These are phyloP conservation scores for Phellinidium pouzarii DNA, from an alignment of 1,284 basidiomycete genomes.

Conservation along the genomic window DNA sequence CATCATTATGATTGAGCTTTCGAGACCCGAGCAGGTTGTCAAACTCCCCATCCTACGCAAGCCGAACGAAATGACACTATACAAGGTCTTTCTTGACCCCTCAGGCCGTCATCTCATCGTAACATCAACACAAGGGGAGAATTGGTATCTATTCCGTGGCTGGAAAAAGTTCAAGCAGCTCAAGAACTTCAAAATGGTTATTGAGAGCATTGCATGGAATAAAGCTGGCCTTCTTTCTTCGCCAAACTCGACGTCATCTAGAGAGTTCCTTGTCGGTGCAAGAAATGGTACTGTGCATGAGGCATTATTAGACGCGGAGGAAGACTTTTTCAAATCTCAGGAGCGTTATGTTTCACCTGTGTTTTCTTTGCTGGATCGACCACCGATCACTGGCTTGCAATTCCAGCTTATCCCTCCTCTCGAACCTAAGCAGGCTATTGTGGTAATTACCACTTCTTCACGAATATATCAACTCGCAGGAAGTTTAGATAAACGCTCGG, in stretches of 20 bases:
- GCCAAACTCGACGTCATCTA: conserved; percentile 63
- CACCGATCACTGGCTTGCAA: conserved; percentile 75
- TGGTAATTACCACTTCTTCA: conserved; percentile 83
- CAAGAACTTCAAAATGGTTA: conserved; percentile 79
- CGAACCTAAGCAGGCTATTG: conserved; percentile 54
- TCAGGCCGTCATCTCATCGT: conserved; percentile 86
- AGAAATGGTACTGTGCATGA: conserved; percentile 82
- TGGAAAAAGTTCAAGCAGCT: conserved; percentile 78
- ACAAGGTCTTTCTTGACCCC: conserved; percentile 86
- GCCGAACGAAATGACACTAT: conserved; percentile 59
- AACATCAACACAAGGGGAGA: conserved; percentile 84
- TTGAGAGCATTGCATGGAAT: conserved; percentile 95
- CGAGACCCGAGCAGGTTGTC: conserved; percentile 73
- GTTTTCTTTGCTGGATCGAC: conserved; percentile 72
- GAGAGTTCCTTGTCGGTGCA: conserved; percentile 87
- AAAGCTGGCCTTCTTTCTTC: conserved; percentile 63
- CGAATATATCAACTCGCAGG: conserved; percentile 92
- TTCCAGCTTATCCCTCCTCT: conserved; percentile 68
- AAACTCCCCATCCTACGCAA: conserved; percentile 73
- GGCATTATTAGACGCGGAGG: conserved; percentile 76
- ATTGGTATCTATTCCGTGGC: conserved; percentile 83
- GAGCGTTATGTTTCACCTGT: conserved; percentile 77
- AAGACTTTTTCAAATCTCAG: conserved; percentile 89
- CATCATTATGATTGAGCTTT: conserved; percentile 79
- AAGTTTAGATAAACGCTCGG: conserved; percentile 51